Base-by-base conservation (phyloP, 1,284 basidiomycete genomes). In the Flammula alnicola region DNA sequence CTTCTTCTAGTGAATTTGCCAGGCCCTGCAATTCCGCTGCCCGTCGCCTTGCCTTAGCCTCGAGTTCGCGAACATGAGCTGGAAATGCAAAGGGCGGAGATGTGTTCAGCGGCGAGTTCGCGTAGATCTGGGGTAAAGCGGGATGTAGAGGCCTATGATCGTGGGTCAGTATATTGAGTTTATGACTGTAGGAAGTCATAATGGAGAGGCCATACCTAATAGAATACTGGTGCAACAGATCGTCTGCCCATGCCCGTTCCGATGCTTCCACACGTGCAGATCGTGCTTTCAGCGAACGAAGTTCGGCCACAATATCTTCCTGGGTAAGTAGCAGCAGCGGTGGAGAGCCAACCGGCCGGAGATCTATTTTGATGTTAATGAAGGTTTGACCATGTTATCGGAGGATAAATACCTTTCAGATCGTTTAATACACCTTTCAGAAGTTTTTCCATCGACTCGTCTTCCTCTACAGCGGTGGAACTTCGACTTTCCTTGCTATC, bases 301-400 rank as follows among this genome's bases (percentile, higher is more conserved):
- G 37, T 43, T 65, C 60, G 6, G 44, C 48, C 19, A 69, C 38
- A 27, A 67, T 60, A 35, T 69, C 66, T 5, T 55, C 57, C 9
- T 44, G 50, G 26, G 59, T 57, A 22, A 66, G 53, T 10, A 68
- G 46, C 12, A 64, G 47, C 39, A 64, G 44, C 2, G 63, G 56
- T 6, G 57, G 44, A 8, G 56, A 52, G 22, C 44, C 57, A 7
- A 8, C 30, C 0, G 58, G 47, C 11, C 60, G 54, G 6, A 55
- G 36, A 43, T 55, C 56, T 62, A 42, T 1, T 27, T 14, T 12
- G 3, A 20, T 23, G 10, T 29, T 14, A 33, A 16, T 30, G 1
- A 6, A 23, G 31, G 31, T 32, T 16, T 11, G 29, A 42, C 5
- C 3, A 19, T 23, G 11, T 23, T 16, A 17, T 20, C n/a, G n/a